Evolutionary conservation across 2,329 filamentous ascomycete genomes (phyloP), one percentile per base, ranked within the genome.

Genomic region (Sclerotinia subarctica): DNA sequence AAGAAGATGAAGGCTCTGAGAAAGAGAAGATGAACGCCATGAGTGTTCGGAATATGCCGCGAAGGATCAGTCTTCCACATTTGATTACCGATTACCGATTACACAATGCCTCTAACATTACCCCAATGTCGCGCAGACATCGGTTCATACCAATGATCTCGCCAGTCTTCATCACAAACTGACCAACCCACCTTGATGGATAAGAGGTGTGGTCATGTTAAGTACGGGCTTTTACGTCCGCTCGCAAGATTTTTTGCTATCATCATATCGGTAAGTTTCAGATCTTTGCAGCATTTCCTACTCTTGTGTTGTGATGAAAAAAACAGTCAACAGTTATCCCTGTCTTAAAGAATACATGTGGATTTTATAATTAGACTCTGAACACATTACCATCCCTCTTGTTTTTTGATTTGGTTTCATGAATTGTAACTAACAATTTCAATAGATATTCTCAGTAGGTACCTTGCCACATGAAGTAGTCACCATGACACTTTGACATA

Each of bases 1-100:
- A 94, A 94, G 77, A 90, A 89, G 67, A 79, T 97, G 72, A 87
- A 91, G 76, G 86, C 70, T 38, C 66, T 72, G 52, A 70, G 74
- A 65, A 71, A 72, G 57, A 68, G 72, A 68, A 57, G 67, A 19
- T 71, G 67, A 29, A 69, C 54, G 26, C 44, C 24, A 44, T 52
- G 32, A 24, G 24, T 49, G 19, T 51, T 64, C 65, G 52, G 52
- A 65, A 44, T 26, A 49, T 38, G 32, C 38, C 49, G 21, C 49
- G 26, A 67, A 35, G n/a, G 19, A 21, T 51, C 46, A 54, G 21
- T 17, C 24, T 21, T 44, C 26, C 21, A 32, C 24, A n/a, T n/a
- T 38, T 26, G 21, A 51, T 51, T 17, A 24, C 15, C 19, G 38
- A 42, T 42, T 26, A 5, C 46, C 19, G 38, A 42, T 42, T 26